Conservation (phyloP, 2,329 filamentous ascomycete genomes). For the Ophiostoma sp. region DNA sequence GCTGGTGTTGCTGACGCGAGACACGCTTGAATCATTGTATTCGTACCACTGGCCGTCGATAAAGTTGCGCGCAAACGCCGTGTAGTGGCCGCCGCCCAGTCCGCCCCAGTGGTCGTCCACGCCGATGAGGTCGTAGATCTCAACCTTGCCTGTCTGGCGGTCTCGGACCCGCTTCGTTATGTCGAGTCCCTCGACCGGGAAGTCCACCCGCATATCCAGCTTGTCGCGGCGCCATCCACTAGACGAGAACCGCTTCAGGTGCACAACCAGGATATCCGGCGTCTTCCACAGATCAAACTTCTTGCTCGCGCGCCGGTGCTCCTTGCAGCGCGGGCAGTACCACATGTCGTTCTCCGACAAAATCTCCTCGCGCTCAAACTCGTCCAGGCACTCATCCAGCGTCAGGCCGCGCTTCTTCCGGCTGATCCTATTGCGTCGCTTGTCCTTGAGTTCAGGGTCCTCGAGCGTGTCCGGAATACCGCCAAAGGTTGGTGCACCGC, state of each 20-base stretch:
- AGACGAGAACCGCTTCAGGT: slow-evolving; percentile 91
- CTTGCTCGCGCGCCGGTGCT: slow-evolving; percentile 86
- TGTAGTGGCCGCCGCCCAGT: slow-evolving; percentile 92
- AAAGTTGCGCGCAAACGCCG: slow-evolving; percentile 89
- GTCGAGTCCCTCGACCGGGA: slow-evolving; percentile 82
- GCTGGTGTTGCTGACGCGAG: slow-evolving; percentile 52
- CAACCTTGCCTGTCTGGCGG: slow-evolving; percentile 71
- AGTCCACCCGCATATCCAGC: slow-evolving; percentile 84
- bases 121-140: slow-evolving; percentile 88
- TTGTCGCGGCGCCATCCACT: slow-evolving; percentile 80
- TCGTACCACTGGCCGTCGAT: slow-evolving; percentile 87
- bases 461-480: slow-evolving; percentile 35
- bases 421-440: slow-evolving; percentile 55
- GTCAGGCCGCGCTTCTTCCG: slow-evolving; percentile 72
- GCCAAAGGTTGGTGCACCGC: slow-evolving; percentile 55
- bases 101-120: slow-evolving; percentile 96
- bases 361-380: slow-evolving; percentile 90
- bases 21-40: slow-evolving; percentile 83
- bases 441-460: slow-evolving; percentile 60
- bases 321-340: slow-evolving; percentile 96
- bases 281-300: slow-evolving; percentile 97
- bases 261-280: slow-evolving; percentile 89
- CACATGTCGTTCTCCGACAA: slow-evolving; percentile 93
- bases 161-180: slow-evolving; percentile 73
- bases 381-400: slow-evolving; percentile 84